Evolutionary conservation across 805 yeast species (phyloP), one percentile per base, ranked within the genome.

Genomic region (Blastobotrys peoriensis): DNA sequence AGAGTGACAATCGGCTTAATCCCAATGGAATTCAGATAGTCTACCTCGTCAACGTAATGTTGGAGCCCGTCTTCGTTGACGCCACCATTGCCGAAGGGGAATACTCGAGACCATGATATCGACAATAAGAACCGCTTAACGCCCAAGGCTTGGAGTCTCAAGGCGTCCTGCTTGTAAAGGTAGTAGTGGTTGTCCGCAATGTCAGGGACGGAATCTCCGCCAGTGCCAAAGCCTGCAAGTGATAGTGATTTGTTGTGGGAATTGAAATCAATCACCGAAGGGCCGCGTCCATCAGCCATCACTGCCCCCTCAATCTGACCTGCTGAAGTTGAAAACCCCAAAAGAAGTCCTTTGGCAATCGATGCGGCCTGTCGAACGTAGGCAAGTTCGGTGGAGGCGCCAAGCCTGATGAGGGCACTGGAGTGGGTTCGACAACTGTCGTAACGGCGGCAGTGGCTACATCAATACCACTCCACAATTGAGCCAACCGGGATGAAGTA

Each of bases 221-320:
- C 38, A 5, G 55, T 41, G 19, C 23, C 34, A 13, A 53, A 43
- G 6, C 49, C 50, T 4, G 50, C 42, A 33, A 22, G 38, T 15
- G 21, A 18, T n/a, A 4, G 43, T 46, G n/a, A n/a, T n/a, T n/a
- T 46, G 18, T 43, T 52, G 36, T 52, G 58, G 4, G 54, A 45
- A 18, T 46, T 49, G n/a, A 34, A 45, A 45, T 65, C 69, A 55
- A 57, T 51, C 20, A 62, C 49, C 9, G 64, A 49, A 10, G 67
- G 68, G 3, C 62, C 52, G 37, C 64, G 54, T 5, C 65, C 64
- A 43, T 65, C 65, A 25, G 56, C 64, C 22, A 59, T 58, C 23
- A 59, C 55, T 5, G 69, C 66, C 17, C 68, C 68, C 52, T 65
- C 69, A 39, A 64, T 58, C 52, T 65, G 70, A 21, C 61, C 56